Percentiles rank a stretch among this genome's conserved stretches.
Conservation (phyloP, 164 flowering plant genomes). For the Tinospora cordifolia region DNA sequence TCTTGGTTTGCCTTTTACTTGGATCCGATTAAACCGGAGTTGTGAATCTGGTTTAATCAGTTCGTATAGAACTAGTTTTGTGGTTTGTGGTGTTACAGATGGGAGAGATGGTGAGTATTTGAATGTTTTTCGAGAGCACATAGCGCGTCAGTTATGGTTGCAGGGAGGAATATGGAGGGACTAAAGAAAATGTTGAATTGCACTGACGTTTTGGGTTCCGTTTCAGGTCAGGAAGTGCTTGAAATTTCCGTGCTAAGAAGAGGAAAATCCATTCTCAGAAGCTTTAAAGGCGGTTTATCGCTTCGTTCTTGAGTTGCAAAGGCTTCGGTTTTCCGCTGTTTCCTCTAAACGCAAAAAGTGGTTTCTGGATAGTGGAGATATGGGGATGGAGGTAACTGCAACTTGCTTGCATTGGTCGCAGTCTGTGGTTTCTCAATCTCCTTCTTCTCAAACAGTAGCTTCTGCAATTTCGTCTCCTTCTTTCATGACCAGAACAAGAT, state of each 20-base stretch:
- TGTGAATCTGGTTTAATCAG: not conserved
- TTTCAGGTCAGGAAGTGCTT: not conserved
- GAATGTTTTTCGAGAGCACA: not conserved
- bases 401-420: conserved; percentile 53
- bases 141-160: too few species aligned
- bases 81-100: not conserved
- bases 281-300: not conserved
- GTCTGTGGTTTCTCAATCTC: conserved; percentile 34
- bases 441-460: conserved; percentile 38
- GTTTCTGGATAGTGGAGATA: too few species aligned
- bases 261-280: not conserved
- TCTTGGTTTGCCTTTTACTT: not conserved
- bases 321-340: too few species aligned
- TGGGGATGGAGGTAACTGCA: conserved; percentile 44
- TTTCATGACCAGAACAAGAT: conserved; percentile 20
- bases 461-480: conserved; percentile 41
- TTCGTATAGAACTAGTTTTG: not conserved
- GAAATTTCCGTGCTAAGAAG: not conserved
- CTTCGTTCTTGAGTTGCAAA: not conserved
- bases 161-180: not conserved
- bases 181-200: not conserved
- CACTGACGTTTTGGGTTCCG: not conserved
- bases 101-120: not conserved
- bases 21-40: not conserved
- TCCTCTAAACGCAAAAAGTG: too few species aligned